Evolutionary conservation across 2,329 filamentous ascomycete genomes (phyloP).

Genomic region (Sporothrix brunneoviolacea): DNA sequence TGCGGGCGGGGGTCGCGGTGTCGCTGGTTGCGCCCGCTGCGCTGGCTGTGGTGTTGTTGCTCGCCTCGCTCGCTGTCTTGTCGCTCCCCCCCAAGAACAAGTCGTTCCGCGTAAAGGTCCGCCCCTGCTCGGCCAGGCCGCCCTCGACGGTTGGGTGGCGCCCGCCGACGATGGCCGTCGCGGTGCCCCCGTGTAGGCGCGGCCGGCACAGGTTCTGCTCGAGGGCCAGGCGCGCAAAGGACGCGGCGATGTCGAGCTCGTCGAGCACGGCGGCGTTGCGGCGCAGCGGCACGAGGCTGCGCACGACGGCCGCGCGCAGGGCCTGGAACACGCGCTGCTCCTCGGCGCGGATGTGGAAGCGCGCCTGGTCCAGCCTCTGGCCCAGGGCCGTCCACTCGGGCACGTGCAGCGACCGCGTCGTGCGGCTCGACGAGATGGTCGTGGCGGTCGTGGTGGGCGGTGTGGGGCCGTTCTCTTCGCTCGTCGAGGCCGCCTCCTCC

Average conservation of each 20-base stretch:
- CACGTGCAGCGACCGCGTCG: constrained; percentile 77
- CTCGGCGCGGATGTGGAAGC: constrained; percentile 71
- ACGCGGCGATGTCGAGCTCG: constrained; percentile 83
- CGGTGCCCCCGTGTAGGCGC: constrained; percentile 55
- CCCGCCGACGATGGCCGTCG: constrained; percentile 75
- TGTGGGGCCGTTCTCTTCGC: background rate
- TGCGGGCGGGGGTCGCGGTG: constrained; percentile 51
- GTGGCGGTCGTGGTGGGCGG: constrained; percentile 27
- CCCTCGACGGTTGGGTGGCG: constrained; percentile 89
- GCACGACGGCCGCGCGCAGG: constrained; percentile 69
- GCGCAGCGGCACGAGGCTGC: constrained; percentile 76
- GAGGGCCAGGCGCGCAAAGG: constrained; percentile 71
- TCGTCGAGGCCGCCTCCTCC: too few relatives aligned
- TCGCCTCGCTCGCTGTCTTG: too few relatives aligned
- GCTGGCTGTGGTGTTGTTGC: background rate
- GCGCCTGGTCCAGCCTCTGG: constrained; percentile 68
- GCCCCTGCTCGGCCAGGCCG: constrained; percentile 63
- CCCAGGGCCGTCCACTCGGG: constrained; percentile 81
- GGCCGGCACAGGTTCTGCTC: constrained; percentile 72
- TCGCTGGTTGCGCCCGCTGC: constrained; percentile 21
- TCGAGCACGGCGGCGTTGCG: constrained; percentile 88
- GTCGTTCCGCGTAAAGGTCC: constrained; percentile 61
- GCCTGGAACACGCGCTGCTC: constrained; percentile 73
- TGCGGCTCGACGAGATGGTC: constrained; percentile 72
- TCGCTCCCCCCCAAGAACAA: constrained; percentile 44